Evolutionary conservation across 2,329 filamentous ascomycete species (phyloP), one percentile per base, ranked within the genome.

Genomic region (Aspergillus texensis): DNA sequence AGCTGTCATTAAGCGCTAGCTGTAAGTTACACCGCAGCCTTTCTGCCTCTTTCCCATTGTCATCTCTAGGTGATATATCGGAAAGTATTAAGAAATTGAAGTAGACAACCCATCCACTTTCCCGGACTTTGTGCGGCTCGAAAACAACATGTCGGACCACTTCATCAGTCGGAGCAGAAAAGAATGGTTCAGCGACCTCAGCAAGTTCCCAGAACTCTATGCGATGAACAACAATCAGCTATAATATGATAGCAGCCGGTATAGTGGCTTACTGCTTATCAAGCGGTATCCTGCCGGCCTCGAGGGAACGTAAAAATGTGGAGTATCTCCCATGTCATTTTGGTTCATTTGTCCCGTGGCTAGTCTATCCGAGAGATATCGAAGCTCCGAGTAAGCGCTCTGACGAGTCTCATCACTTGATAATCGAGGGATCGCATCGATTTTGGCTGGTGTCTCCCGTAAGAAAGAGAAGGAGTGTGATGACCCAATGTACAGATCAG

Each of bases 71-170:
- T 39, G 61, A 21, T 30, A 56, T 50, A 16, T 34, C 53, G n/a
- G 57, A 36, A n/a, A 67, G 61, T 32, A 66, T 26, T 21, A 64
- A 28, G 41, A 64, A 66, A 48, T 66, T 67, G 43, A 67, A 63
- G n/a, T 39, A 66, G 11, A 67, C 60, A 16, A 67, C 21, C 66
- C 64, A 67, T n/a, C 60, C 66, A 32, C 62, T 67, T 16, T 63
- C 60, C 1, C 30, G 45, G 5, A 67, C 60, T 2, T 59, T 66
- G 11, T 62, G 36, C 28, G 66, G 66, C 11, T 67, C 62, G n/a
- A 66, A 67, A 6, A 67, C 48, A 6, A 67, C 32, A 10, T 66
- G 53, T 19, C 48, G n/a, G 9, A 62, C 26, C 1, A 60, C 10
- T 6, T 64, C 62, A 8, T 60, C 58, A 1, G 58, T 16, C 1